Evolutionary conservation across 441 rosid species (phyloP), one percentile per base, ranked within the genome.

Genomic region (Populus trichocarpa): DNA sequence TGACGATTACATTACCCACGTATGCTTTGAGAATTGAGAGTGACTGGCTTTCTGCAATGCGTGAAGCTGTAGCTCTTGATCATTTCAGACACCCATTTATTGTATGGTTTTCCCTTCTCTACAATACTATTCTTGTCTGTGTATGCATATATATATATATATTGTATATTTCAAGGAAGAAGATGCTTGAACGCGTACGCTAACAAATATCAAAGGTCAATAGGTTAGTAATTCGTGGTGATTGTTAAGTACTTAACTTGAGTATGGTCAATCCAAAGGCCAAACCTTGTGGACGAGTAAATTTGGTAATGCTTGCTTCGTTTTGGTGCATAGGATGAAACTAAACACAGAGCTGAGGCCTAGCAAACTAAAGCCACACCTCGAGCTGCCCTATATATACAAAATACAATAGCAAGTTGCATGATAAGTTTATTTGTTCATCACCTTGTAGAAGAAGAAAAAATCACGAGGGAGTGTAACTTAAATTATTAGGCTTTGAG

Each of bases 391-490:
- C 36, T 33, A 6, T 33, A 33, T 6, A 33, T 6, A 33, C 36
- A 33, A 33, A 33, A 6, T 6, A 33, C 36, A 33, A 33, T 33
- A 33, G 36, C 36, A 33, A 33, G 36, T 33, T 33, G 36, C 36
- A 33, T 6, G 36, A 33, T 33, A 6, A 33, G 36, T 33, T 33
- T 33, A 1, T 33, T 11, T 11, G 13, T 12, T 40, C 50, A 12
- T 40, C 16, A 11, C 14, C 5, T 3, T 40, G 14, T 11, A 40
- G 46, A 11, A 40, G 46, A 40, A 40, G 46, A 11, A 11, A 14
- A 12, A 33, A 6, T 6, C 1, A 0, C 0, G 2, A 33, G 6
- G 6, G 33, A 0, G 0, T 32, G 0, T 0, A 33, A 1, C 0
- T 33, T 0, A 33, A 33, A 33, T 33, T 0, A 1, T 6, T 1